A percentile compares a stretch with the other conserved stretches of the same genome.
Evolutionary conservation across 441 rosid genomes (phyloP).

Genomic region (Pelargonium fulgidum): DNA sequence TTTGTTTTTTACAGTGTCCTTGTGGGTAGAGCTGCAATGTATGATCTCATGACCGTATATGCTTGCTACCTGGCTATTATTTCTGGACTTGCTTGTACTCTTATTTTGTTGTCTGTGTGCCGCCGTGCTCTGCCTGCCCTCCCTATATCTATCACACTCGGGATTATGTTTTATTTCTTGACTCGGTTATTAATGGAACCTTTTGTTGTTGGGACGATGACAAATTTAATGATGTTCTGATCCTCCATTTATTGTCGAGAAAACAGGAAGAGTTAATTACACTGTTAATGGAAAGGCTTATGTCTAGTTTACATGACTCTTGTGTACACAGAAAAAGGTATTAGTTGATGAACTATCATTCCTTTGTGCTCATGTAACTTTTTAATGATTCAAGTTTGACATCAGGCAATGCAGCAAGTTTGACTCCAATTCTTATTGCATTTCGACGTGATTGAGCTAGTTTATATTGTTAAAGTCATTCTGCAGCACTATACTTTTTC

Average conservation of each 20-base stretch:
- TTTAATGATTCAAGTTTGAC: constrained; percentile 15
- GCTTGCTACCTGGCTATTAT: constrained; percentile 93
- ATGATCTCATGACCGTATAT: constrained; percentile 92
- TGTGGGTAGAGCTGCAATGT: constrained; percentile 98
- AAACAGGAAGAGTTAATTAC: constrained; percentile 10
- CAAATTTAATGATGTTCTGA: constrained; percentile 81
- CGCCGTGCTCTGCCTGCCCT: constrained; percentile 85
- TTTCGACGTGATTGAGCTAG: constrained; percentile 15
- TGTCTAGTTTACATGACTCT: constrained; percentile 16
- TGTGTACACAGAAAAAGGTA: constrained; percentile 21
- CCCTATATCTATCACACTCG: constrained; percentile 79
- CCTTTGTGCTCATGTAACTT: constrained; percentile 19
- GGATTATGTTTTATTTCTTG: constrained; percentile 82
- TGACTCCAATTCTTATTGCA: constrained; percentile 18
- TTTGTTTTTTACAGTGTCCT: constrained; percentile 94
- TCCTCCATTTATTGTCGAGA: constrained; percentile 13
- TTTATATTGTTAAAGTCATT: background rate
- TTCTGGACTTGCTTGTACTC: constrained; percentile 96
- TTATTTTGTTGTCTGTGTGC: constrained; percentile 73
- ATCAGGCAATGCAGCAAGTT: constrained; percentile 16
- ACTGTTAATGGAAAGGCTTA: constrained; percentile 16
- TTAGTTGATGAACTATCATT: constrained; percentile 10
- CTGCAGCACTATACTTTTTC: background rate
- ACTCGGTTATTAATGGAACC: constrained; percentile 91
- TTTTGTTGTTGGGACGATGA: constrained; percentile 66